Base-by-base conservation (phyloP, 768 basidiomycete genomes). In the Boletus patriciae region DNA sequence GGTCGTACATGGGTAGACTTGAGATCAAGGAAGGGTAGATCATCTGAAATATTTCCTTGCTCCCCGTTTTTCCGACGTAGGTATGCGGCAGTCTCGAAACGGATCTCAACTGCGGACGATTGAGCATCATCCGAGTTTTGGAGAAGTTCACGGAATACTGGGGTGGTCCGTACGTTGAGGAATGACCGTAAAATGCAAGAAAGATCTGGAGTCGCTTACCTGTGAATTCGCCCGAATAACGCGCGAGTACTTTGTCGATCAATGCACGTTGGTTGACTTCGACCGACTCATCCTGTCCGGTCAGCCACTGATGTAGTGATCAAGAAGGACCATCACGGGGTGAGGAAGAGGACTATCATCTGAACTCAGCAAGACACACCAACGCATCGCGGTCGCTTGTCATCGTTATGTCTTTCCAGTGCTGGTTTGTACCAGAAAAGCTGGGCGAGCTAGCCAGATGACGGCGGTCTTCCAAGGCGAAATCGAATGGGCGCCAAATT, bases 211-310 rank as follows among this genome's bases (percentile, higher is more conserved):
- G 34, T 36, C 34, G 6, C 34, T 34, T 34, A 84, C 81, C 84
- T 7, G 94, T 96, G 64, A 94, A 92, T 77, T 97, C 94, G 51
- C 93, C 95, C 13, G 90, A 92, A 74, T 99, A 99, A 23, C 96
- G 80, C 11, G 96, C 94, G 19, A 99, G 84, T 23, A 98, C 92
- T 74, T 94, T 98, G 79, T 97, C 95, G 51, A 98, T 96, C 55
- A 97, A 77, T n/a, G 94, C 94, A n/a, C 95, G 83, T 70, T 96
- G 95, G 72, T 96, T 96, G 46, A 96, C 94, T 73, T 95, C 89
- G 0, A 94, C 88, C 1, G 87, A 82, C 66, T 91, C 90, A 64
- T 91, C 90, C 60, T 85, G 78, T n/a, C 89, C 90, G 18, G 65
- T 73, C 23, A 69, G 73, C 81, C 80, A 82, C 81, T 81, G 55